Conservation (phyloP, 2,329 filamentous ascomycete species). For the Dothideomycetidae sp. region DNA sequence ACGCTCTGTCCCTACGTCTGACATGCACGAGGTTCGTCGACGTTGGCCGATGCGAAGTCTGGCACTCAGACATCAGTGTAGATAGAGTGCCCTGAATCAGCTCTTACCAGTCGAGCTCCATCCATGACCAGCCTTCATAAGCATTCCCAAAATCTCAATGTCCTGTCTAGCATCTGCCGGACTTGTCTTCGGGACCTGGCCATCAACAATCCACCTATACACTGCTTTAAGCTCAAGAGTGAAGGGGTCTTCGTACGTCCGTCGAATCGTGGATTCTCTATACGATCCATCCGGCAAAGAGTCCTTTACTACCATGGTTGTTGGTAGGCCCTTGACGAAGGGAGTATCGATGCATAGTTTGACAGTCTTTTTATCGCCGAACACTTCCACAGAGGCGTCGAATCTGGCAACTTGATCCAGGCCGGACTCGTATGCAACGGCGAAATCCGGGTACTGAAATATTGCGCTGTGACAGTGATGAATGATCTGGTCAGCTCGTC, state of each 20-base stretch:
- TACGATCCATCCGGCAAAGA: slow-evolving; percentile 5
- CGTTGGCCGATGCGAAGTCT: too few relatives aligned
- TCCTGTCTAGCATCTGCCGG: slow-evolving; percentile 30
- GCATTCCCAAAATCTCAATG: slow-evolving; percentile 26
- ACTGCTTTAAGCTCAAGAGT: slow-evolving; percentile 30
- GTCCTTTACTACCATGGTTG: slow-evolving; percentile 36
- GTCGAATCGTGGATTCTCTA: slow-evolving; percentile 23
- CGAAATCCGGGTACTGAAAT: slow-evolving; percentile 36
- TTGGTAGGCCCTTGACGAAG: slow-evolving; percentile 41
- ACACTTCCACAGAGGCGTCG: slow-evolving; percentile 40
- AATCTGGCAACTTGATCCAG: slow-evolving; percentile 39
- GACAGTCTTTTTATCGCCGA: slow-evolving; percentile 40
- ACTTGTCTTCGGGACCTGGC: slow-evolving; percentile 29
- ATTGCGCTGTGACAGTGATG: slow-evolving; percentile 23
- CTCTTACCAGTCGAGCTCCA: too few relatives aligned
- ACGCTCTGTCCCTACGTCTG: too few relatives aligned
- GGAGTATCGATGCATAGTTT: slow-evolving; percentile 43
- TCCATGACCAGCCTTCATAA: slow-evolving; percentile 15
- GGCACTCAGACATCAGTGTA: too few relatives aligned
- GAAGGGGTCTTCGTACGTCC: slow-evolving; percentile 36
- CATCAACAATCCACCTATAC: slow-evolving; percentile 25
- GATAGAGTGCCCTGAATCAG: too few relatives aligned
- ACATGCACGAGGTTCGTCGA: too few relatives aligned
- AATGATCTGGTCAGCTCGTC: slow-evolving; percentile 13
- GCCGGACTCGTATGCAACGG: slow-evolving; percentile 44